phyloP scores from a whole-genome alignment of 805 yeast genomes.

The Metschnikowia continentalis region DNA sequence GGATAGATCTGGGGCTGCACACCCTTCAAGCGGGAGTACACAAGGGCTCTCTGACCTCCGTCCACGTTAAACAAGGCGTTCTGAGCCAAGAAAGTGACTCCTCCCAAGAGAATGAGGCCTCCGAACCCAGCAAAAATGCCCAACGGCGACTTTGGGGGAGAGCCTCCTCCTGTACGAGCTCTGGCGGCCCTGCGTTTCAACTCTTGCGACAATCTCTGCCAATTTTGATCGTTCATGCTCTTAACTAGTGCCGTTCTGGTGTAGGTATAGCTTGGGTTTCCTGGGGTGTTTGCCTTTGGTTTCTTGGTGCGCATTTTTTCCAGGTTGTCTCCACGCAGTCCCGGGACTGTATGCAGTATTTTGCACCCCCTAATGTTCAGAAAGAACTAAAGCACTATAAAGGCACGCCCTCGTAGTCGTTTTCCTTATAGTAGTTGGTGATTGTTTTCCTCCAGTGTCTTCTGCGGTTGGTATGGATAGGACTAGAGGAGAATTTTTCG shows the following conservation, averaged over 20 bases:
- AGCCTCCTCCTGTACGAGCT: conserved; percentile 23
- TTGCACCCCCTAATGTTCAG: conserved; percentile 1
- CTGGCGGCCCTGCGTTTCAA: conserved; percentile 33
- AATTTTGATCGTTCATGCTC: conserved; percentile 37
- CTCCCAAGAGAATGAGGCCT: conserved; percentile 38
- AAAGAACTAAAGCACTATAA: conserved; percentile 33
- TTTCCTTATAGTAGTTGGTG: conserved; percentile 49
- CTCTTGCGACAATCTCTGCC: conserved; percentile 40
- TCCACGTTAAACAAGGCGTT: conserved; percentile 58
- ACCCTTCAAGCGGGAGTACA: conserved; percentile 85
- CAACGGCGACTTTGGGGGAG: conserved; percentile 33
- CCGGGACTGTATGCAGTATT: background rate
- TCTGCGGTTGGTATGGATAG: conserved; percentile 66
- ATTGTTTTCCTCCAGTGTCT: conserved; percentile 58
- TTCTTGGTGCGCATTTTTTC: conserved; percentile 3
- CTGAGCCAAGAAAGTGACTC: conserved; percentile 37
- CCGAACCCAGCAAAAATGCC: conserved; percentile 41
- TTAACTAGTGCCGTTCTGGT: too few species aligned
- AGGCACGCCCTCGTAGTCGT: conserved; percentile 86
- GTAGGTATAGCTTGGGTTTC: too few species aligned
- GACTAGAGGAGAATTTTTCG: conserved; percentile 54
- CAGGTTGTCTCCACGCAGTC: background rate
- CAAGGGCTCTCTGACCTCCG: conserved; percentile 98
- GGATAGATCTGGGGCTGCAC: conserved; percentile 75
- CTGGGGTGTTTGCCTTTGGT: background rate